Conservation (phyloP, 495 filamentous ascomycete genomes). For the Trichoderma parareesei region DNA sequence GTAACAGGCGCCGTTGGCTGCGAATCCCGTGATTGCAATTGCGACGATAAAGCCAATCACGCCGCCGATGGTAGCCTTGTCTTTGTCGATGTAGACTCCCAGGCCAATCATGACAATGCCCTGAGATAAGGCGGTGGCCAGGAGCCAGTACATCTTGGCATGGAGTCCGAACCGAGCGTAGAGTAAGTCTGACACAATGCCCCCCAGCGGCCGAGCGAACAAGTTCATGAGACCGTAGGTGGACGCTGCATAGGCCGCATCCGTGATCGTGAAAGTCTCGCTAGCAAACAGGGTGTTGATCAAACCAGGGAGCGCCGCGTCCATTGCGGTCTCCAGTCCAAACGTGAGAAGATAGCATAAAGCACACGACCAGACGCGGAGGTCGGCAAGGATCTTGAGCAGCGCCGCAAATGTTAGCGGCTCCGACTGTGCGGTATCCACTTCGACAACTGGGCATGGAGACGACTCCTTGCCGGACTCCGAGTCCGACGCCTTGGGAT, state of each 20-base stretch:
- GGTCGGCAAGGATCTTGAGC: neutral
- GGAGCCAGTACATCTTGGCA: slow-evolving; percentile 63
- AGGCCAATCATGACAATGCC: slow-evolving; percentile 59
- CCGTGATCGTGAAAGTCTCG: neutral
- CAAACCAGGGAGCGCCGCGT: neutral
- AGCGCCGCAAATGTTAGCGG: neutral
- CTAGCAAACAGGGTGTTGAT: neutral
- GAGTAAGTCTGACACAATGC: slow-evolving; percentile 62
- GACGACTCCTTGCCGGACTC: neutral
- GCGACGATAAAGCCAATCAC: slow-evolving; percentile 72
- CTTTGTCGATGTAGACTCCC: slow-evolving; percentile 46
- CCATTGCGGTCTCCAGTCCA: neutral
- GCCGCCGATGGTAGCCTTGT: slow-evolving; percentile 22
- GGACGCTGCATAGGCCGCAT: slow-evolving; percentile 41
- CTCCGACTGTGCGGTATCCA: neutral
- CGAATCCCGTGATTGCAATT: slow-evolving; percentile 69
- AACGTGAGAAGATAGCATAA: neutral
- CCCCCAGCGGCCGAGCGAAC: slow-evolving; percentile 64
- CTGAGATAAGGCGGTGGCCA: slow-evolving; percentile 50
- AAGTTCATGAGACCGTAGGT: slow-evolving; percentile 90
- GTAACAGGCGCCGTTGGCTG: slow-evolving; percentile 79
- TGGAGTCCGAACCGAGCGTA: slow-evolving; percentile 59
- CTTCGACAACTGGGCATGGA: neutral
- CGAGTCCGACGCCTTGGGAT: neutral
- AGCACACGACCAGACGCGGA: neutral